Percentiles rank a stretch among this genome's conserved stretches.
Evolutionary conservation across 148 eudicot genomes (phyloP).

Genomic region (Chenopodium quinoa): DNA sequence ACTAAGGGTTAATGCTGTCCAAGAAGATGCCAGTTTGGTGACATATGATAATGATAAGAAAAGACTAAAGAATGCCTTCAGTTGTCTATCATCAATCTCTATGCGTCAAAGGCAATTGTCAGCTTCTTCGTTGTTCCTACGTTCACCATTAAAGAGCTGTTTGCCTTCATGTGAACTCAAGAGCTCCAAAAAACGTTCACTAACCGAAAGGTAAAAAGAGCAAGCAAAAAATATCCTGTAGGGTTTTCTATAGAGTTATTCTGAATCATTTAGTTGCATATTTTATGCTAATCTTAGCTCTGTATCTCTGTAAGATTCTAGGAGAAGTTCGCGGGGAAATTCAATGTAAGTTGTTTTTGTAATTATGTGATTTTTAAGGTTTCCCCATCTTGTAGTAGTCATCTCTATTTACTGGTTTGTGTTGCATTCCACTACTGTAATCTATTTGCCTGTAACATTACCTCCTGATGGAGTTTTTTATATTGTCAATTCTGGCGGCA

Average conservation of each 20-base stretch:
- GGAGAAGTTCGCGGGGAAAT: slow-evolving; percentile 20
- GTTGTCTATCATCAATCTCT: slow-evolving; percentile 74
- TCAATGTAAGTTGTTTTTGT: slow-evolving; percentile 27
- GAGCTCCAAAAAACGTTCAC: slow-evolving; percentile 46
- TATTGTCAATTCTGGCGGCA: background rate
- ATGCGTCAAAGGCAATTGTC: slow-evolving; percentile 71
- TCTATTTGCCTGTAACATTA: slow-evolving; percentile 8
- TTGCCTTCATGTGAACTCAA: slow-evolving; percentile 57
- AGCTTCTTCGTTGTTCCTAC: slow-evolving; percentile 68
- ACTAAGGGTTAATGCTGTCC: slow-evolving; percentile 53
- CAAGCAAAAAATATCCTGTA: background rate
- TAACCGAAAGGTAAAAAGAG: slow-evolving; percentile 32
- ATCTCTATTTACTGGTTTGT: slow-evolving; percentile 8
- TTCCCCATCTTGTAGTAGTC: slow-evolving; percentile 15
- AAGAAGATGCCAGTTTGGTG: slow-evolving; percentile 49
- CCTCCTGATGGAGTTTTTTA: background rate
- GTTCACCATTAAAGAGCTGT: slow-evolving; percentile 71
- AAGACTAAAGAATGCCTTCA: slow-evolving; percentile 57
- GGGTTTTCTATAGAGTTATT: slow-evolving; percentile 10
- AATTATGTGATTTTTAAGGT: slow-evolving; percentile 24
- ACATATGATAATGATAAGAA: slow-evolving; percentile 55
- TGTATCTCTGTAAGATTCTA: slow-evolving; percentile 15
- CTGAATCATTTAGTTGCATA: slow-evolving; percentile 15
- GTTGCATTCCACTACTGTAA: slow-evolving; percentile 13
- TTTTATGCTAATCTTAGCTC: slow-evolving; percentile 11